phyloP scores from a whole-genome alignment of 768 basidiomycete genomes.

The Suillus sp. region DNA sequence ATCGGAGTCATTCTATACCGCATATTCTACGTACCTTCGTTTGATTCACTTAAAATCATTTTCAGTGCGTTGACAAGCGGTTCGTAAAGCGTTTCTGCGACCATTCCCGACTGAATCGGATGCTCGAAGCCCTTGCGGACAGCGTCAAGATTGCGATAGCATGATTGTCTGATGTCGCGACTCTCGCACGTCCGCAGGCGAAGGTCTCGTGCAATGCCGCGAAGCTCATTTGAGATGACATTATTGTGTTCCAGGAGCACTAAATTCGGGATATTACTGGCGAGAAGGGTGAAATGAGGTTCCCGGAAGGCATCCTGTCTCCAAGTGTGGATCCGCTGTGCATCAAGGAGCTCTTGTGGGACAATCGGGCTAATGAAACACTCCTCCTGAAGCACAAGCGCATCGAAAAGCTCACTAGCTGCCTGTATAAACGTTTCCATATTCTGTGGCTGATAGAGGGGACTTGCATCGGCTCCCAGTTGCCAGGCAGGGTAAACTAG shows the following conservation, averaged over 20 bases:
- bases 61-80: slow-evolving; percentile 67
- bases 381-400: slow-evolving; percentile 58
- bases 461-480: slow-evolving; percentile 45
- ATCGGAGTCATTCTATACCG: slow-evolving; percentile 1
- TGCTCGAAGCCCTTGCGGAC: slow-evolving; percentile 71
- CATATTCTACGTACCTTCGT: slow-evolving; percentile 46
- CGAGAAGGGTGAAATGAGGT: slow-evolving; percentile 64
- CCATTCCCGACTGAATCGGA: slow-evolving; percentile 50
- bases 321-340: slow-evolving; percentile 70
- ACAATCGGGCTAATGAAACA: slow-evolving; percentile 39
- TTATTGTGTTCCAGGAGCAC: slow-evolving; percentile 70
- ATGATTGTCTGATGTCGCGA: slow-evolving; percentile 71
- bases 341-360: slow-evolving; percentile 57
- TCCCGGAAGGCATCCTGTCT: slow-evolving; percentile 68
- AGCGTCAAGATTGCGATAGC: slow-evolving; percentile 72
- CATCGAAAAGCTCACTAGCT: slow-evolving; percentile 63
- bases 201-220: slow-evolving; percentile 50
- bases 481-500: slow-evolving; percentile 82
- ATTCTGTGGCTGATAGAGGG: slow-evolving; percentile 40
- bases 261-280: slow-evolving; percentile 65
- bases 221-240: slow-evolving; percentile 51
- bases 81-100: slow-evolving; percentile 55
- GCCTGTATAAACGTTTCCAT: slow-evolving; percentile 57
- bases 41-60: slow-evolving; percentile 63
- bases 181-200: slow-evolving; percentile 62